Percentiles rank a stretch among this genome's conserved stretches.
These are phyloP conservation scores for Phanerochaete sordida DNA, from an alignment of 768 basidiomycete genomes.

Conservation along the genomic window DNA sequence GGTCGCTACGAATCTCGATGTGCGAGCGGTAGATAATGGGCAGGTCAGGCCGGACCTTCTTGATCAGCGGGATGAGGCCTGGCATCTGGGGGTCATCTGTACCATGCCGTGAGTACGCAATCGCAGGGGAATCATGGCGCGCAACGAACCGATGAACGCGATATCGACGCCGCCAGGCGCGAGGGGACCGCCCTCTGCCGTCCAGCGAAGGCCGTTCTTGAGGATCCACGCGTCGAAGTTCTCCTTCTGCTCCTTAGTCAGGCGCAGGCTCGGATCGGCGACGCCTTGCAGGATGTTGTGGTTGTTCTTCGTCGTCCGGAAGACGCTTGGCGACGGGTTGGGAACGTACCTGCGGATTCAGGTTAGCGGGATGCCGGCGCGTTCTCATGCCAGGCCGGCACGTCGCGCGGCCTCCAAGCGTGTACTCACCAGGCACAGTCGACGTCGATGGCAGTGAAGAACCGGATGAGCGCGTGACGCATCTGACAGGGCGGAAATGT, in stretches of 20 bases:
- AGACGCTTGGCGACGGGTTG: conserved; percentile 84
- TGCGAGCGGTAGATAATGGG: conserved; percentile 94
- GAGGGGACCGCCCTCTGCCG: conserved; percentile 78
- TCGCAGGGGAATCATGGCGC: not conserved
- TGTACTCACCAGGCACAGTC: conserved; percentile 70
- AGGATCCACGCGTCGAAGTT: conserved; percentile 85
- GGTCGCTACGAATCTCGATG: conserved; percentile 87
- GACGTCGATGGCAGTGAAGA: conserved; percentile 76
- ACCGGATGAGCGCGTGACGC: conserved; percentile 90
- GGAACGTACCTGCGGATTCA: conserved; percentile 67
- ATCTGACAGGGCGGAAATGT: conserved; percentile 45
- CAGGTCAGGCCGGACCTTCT: conserved; percentile 64
- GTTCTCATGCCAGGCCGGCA: conserved; percentile 7
- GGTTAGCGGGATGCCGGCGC: conserved; percentile 3
- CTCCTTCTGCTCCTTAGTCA: conserved; percentile 75
- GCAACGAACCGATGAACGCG: conserved; percentile 72
- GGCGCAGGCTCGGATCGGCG: conserved; percentile 69
- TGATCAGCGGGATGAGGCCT: conserved; percentile 90
- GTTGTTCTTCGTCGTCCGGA: conserved; percentile 94
- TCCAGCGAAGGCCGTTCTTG: conserved; percentile 89
- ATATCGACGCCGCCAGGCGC: conserved; percentile 82
- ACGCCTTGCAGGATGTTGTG: conserved; percentile 96
- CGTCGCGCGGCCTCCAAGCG: not conserved
- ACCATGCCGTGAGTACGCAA: not conserved
- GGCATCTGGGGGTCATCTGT: conserved; percentile 91